Percentiles rank a stretch among this genome's conserved stretches.
phyloP scores from a whole-genome alignment of 257 asterid species.

The Linderniella brevidens region DNA sequence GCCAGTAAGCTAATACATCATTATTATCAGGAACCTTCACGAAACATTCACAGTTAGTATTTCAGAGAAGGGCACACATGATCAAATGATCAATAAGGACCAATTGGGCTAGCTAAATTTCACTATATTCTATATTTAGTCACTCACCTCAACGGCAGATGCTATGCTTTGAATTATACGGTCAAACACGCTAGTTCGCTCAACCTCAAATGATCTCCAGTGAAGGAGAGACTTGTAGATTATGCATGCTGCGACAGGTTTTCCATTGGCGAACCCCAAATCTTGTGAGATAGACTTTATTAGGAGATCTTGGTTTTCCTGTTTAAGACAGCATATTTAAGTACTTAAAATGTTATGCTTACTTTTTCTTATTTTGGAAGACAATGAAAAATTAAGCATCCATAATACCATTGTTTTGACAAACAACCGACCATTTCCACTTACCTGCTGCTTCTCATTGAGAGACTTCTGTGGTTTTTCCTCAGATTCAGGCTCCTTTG shows the following conservation, averaged over 20 bases:
- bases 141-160: constrained; percentile 69
- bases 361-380: not conserved
- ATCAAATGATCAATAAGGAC: too few species aligned
- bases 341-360: not conserved
- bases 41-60: constrained; percentile 2
- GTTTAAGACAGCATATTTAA: constrained; percentile 14
- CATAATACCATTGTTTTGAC: not conserved
- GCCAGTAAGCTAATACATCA: constrained; percentile 82
- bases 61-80: too few species aligned
- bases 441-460: constrained; percentile 82
- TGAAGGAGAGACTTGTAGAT: constrained; percentile 94
- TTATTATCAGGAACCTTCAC: constrained; percentile 70
- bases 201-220: constrained; percentile 99
- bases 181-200: constrained; percentile 91
- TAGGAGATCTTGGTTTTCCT: constrained; percentile 96
- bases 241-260: constrained; percentile 89
- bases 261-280: constrained; percentile 89
- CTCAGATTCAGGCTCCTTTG: constrained; percentile 74
- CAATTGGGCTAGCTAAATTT: too few species aligned
- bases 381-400: not conserved
- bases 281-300: constrained; percentile 89
- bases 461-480: constrained; percentile 88
- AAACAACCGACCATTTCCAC: constrained; percentile 12
- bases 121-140: not conserved
- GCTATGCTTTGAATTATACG: constrained; percentile 78